Percentiles rank a stretch among this genome's conserved stretches.
These are phyloP conservation scores for Mycena vulgaris DNA, from an alignment of 768 basidiomycete species.

Conservation along the genomic window DNA sequence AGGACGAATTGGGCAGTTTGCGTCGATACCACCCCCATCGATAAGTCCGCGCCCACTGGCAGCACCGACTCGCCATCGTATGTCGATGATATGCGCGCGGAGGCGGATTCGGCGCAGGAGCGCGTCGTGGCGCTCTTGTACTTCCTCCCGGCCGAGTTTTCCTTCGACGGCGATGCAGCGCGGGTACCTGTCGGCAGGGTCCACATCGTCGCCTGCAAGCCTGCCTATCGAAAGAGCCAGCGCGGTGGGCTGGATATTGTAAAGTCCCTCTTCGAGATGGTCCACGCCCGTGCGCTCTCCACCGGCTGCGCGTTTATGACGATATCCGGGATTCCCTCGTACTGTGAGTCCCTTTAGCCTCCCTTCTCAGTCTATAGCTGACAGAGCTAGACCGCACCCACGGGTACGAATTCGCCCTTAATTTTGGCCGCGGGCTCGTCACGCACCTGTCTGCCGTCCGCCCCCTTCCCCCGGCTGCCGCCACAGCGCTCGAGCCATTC, in stretches of 20 bases:
- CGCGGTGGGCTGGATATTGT: not conserved
- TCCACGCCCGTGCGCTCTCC: not conserved
- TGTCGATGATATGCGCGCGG: slow-evolving; percentile 2
- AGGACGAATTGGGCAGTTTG: slow-evolving; percentile 23
- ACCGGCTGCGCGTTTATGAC: slow-evolving; percentile 19
- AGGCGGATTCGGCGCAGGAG: not conserved
- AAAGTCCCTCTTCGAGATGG: slow-evolving; percentile 3
- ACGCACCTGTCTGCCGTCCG: slow-evolving; percentile 2
- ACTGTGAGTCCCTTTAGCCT: slow-evolving; percentile 6
- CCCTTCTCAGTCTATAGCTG: not conserved
- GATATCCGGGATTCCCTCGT: not conserved
- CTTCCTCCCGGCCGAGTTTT: not conserved
- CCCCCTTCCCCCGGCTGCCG: not conserved
- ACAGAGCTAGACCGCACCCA: slow-evolving; percentile 15
- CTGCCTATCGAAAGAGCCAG: not conserved
- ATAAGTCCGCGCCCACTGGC: too few relatives aligned
- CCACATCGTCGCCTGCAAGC: slow-evolving; percentile 3
- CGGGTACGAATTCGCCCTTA: slow-evolving; percentile 18
- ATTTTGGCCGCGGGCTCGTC: slow-evolving; percentile 20
- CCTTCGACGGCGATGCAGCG: slow-evolving; percentile 7
- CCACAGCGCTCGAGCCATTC: not conserved
- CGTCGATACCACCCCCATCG: slow-evolving; percentile 7
- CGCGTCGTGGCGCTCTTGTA: slow-evolving; percentile 14
- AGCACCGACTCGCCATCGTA: not conserved
- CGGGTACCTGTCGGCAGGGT: not conserved